These are phyloP conservation scores for Corylus heterophylla DNA, from an alignment of 306 rosid genomes.

Conservation along the genomic window DNA sequence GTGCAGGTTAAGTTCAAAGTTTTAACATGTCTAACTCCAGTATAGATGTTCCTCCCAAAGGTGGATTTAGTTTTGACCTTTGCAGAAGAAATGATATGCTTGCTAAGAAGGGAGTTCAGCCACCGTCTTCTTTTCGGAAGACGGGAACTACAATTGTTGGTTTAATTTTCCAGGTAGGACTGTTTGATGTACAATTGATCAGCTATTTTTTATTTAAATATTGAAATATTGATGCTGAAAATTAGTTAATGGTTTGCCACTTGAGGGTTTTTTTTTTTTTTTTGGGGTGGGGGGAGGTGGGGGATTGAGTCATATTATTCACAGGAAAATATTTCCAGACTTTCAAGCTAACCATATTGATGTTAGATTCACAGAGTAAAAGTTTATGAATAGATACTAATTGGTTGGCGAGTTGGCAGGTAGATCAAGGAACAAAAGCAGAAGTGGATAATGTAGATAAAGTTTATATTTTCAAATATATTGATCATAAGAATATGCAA, in stretches of 20 bases:
- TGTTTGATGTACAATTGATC: background rate
- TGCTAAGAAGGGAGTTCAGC: conserved; percentile 57
- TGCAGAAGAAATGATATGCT: conserved; percentile 92
- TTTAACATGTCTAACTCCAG: conserved; percentile 50
- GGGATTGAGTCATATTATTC: background rate
- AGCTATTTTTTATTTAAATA: background rate
- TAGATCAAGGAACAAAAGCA: background rate
- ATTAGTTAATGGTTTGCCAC: background rate
- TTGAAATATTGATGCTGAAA: background rate
- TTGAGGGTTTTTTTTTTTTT: background rate
- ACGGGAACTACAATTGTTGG: conserved; percentile 95
- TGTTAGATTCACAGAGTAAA: background rate
- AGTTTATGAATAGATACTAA: background rate
- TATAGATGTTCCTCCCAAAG: conserved; percentile 74
- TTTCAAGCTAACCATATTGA: background rate
- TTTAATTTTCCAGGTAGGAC: conserved; percentile 65
- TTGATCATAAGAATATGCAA: background rate
- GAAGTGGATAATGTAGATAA: background rate
- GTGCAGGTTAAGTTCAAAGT: conserved; percentile 29
- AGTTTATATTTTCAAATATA: background rate
- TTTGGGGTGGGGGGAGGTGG: too few species aligned
- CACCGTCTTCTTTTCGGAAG: conserved; percentile 66
- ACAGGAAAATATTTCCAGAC: background rate
- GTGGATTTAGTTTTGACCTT: conserved; percentile 87
- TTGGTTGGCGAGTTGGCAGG: background rate